Percentiles rank a stretch among this genome's conserved stretches.
These are phyloP conservation scores for Jamesozyma lodderae DNA, from an alignment of 805 yeast species.

Conservation along the genomic window DNA sequence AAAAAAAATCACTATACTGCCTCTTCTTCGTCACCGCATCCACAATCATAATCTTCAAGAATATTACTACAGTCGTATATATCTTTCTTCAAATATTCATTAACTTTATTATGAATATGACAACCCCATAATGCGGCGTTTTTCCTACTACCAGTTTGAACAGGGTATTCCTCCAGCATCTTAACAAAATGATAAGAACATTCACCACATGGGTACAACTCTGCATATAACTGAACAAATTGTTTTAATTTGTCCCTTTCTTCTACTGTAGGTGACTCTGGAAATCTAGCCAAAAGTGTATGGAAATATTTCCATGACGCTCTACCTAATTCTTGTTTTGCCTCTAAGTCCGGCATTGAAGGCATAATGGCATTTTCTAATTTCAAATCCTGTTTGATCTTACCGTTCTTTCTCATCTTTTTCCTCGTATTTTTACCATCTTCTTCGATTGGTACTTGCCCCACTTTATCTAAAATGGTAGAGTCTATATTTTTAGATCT, in stretches of 20 bases:
- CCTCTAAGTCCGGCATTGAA: conserved; percentile 71
- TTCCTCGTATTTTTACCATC: neutral
- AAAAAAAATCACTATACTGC: neutral
- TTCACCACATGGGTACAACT: conserved; percentile 95
- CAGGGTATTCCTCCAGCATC: conserved; percentile 65
- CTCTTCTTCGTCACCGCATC: conserved; percentile 50
- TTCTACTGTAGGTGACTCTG: conserved; percentile 61
- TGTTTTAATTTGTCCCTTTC: conserved; percentile 55
- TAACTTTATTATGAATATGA: conserved; percentile 80
- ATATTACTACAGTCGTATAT: conserved; percentile 79
- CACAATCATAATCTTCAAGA: conserved; percentile 90
- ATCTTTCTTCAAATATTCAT: conserved; percentile 56
- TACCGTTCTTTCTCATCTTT: neutral
- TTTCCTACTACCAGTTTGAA: conserved; percentile 67
- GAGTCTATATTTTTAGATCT: conserved; percentile 2
- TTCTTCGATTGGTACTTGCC: neutral
- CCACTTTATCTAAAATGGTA: neutral
- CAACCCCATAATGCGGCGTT: conserved; percentile 96
- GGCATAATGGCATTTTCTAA: conserved; percentile 63
- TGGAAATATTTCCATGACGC: conserved; percentile 91
- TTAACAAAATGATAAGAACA: conserved; percentile 86
- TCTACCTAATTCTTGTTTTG: conserved; percentile 71
- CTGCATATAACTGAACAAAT: conserved; percentile 69
- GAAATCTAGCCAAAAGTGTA: conserved; percentile 85
- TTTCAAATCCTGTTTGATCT: conserved; percentile 3